A percentile compares a stretch with the other conserved stretches of the same genome.
Conservation (phyloP, 2,329 filamentous ascomycete genomes). For the Cryphonectria nitschkei region DNA sequence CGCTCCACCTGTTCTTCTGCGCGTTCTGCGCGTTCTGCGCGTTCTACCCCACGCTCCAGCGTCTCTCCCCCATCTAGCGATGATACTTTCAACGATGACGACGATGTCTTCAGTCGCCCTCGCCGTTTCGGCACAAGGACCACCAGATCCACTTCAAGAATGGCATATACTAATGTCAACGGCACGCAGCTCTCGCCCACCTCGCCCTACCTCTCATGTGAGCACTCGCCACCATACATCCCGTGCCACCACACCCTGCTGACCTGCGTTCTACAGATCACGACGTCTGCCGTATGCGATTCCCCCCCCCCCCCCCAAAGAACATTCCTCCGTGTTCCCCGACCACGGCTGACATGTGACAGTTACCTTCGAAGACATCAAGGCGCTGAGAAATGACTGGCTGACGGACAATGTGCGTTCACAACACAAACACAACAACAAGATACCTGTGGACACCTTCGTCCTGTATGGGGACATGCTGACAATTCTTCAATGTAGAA, state of each 20-base stretch:
- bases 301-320: not conserved
- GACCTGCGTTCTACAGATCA: slow-evolving; percentile 30
- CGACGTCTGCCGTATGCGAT: slow-evolving; percentile 32
- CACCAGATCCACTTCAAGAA: slow-evolving; percentile 25
- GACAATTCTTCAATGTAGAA: slow-evolving; percentile 57
- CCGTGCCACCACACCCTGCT: slow-evolving; percentile 16
- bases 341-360: slow-evolving; percentile 18
- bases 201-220: slow-evolving; percentile 50
- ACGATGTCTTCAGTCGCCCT: slow-evolving; percentile 22
- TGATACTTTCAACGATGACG: not conserved
- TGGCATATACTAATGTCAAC: slow-evolving; percentile 28
- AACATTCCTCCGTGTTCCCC: not conserved
- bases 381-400: slow-evolving; percentile 90
- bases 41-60: not conserved
- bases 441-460: slow-evolving; percentile 1
- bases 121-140: slow-evolving; percentile 16
- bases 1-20: slow-evolving; percentile 11
- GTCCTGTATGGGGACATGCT: slow-evolving; percentile 23
- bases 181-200: slow-evolving; percentile 41
- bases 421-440: slow-evolving; percentile 26
- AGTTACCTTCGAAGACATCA: slow-evolving; percentile 90
- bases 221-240: slow-evolving; percentile 33
- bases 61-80: not conserved
- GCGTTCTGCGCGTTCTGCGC: slow-evolving; percentile 1
- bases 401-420: slow-evolving; percentile 87